Percentiles rank a stretch among this genome's conserved stretches.
Evolutionary conservation across 208 protist genomes (phyloP).

Genomic region (Acanthamoeba triangularis): DNA sequence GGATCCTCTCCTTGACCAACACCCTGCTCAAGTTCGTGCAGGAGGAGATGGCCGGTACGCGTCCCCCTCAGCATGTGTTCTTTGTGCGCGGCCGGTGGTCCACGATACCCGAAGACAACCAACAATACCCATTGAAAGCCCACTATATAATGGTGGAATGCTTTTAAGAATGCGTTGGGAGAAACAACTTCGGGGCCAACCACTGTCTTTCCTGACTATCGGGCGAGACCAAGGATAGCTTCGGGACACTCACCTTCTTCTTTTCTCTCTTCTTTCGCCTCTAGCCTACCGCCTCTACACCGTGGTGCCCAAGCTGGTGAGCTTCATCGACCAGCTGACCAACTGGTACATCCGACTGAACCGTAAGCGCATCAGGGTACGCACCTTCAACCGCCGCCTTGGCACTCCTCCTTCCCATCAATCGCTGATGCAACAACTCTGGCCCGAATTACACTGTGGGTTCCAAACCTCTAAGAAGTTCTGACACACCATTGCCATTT

Average conservation of each 20-base stretch:
- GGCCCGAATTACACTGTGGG: constrained; percentile 25
- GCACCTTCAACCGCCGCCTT: neutral
- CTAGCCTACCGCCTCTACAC: constrained; percentile 98
- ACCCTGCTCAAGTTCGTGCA: constrained; percentile 97
- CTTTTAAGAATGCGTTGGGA: constrained; percentile 57
- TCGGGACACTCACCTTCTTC: constrained; percentile 23
- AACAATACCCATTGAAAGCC: constrained; percentile 54
- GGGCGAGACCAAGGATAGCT: constrained; percentile 16
- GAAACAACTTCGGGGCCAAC: constrained; percentile 55
- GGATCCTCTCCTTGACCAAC: constrained; percentile 98
- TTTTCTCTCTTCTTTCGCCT: neutral
- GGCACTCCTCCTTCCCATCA: neutral
- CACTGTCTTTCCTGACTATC: neutral
- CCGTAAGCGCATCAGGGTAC: constrained; percentile 96
- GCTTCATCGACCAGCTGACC: constrained; percentile 98
- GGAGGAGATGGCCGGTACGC: constrained; percentile 95
- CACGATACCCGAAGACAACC: neutral
- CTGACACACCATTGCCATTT: neutral
- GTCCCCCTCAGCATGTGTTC: neutral
- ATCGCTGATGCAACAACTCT: constrained; percentile 5
- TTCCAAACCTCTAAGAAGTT: constrained; percentile 61
- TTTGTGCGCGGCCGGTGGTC: neutral
- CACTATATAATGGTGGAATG: neutral
- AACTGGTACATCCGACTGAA: constrained; percentile 99
- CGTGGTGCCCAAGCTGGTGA: constrained; percentile 98